Conservation (phyloP, 371 early-diverging fungal species). For the Capillidium rhysosporum region DNA sequence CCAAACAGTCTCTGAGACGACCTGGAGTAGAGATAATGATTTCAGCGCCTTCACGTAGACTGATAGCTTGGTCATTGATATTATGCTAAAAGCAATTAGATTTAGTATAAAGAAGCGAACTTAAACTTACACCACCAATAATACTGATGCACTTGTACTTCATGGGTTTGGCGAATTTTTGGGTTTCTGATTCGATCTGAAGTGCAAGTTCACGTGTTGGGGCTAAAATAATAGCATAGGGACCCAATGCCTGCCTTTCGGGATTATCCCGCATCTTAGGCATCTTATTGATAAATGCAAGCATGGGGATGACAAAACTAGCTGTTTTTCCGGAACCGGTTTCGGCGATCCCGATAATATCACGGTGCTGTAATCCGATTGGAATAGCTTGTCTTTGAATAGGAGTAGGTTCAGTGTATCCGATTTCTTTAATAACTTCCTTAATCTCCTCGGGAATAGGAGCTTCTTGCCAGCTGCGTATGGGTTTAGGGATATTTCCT, state of each 20-base stretch:
- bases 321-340: constrained; percentile 98
- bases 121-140: constrained; percentile 68
- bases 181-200: constrained; percentile 87
- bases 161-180: constrained; percentile 64
- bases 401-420: constrained; percentile 90
- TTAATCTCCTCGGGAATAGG: constrained; percentile 40
- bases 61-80: constrained; percentile 66
- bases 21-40: constrained; percentile 97
- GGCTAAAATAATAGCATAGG: constrained; percentile 82
- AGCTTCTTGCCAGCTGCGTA: constrained; percentile 80
- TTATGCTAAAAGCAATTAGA: constrained; percentile 25
- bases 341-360: constrained; percentile 95
- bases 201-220: constrained; percentile 94
- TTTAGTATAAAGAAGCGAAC: not conserved
- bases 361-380: constrained; percentile 74
- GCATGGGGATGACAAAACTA: constrained; percentile 89
- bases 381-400: constrained; percentile 97
- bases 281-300: constrained; percentile 63
- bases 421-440: constrained; percentile 46
- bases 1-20: constrained; percentile 74
- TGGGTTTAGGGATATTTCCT: constrained; percentile 79
- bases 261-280: constrained; percentile 38
- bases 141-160: constrained; percentile 59
- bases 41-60: constrained; percentile 68
- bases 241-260: constrained; percentile 59